Evolutionary conservation across 2,329 filamentous ascomycete genomes (phyloP), one percentile per base, ranked within the genome.

Genomic region (Colletotrichum lini): DNA sequence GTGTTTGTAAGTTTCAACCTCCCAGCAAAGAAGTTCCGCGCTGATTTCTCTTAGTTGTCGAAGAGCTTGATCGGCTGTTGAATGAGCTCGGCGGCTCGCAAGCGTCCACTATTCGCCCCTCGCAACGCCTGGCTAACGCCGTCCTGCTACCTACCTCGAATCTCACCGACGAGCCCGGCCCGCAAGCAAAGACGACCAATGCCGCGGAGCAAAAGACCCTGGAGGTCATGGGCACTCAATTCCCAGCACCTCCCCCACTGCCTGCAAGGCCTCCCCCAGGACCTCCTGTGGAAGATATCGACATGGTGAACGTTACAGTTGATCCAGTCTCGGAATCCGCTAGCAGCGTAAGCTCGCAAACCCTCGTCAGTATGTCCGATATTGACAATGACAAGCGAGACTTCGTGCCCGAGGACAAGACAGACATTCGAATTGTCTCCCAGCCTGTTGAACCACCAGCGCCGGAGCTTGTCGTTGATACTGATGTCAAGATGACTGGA

Each of bases 121-220:
- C 91, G 4, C 91, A 93, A 75, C 90, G 94, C 74, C 87, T 98
- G 44, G 95, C 95, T 35, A 92, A 94, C 60, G 88, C 95, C 49
- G 95, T 95, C 1, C 85, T 98, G 26, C 89, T 94, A 2, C 85
- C 85, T 3, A 86, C 85, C 3, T 86, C 64, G n/a, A 53, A 61
- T 21, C 54, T 72, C 35, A 38, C 60, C 2, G 56, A 62, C 16
- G 54, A 50, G n/a, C 59, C 49, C 21, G 8, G 6, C 4, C 15
- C 49, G n/a, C 59, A 62, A 54, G 21, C 63, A 47, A 44, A n/a
- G 23, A 18, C 30, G 6, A 42, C 53, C 4, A 30, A n/a, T 26
- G 13, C 62, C 23, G 58, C 42, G 18, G 52, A 64, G 15, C 65
- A 54, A n/a, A 59, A 70, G 53, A 65, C 70, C 7, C 72, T 62